These are phyloP conservation scores for Blastobotrys mokoenaii DNA, from an alignment of 805 yeast genomes.

Conservation along the genomic window DNA sequence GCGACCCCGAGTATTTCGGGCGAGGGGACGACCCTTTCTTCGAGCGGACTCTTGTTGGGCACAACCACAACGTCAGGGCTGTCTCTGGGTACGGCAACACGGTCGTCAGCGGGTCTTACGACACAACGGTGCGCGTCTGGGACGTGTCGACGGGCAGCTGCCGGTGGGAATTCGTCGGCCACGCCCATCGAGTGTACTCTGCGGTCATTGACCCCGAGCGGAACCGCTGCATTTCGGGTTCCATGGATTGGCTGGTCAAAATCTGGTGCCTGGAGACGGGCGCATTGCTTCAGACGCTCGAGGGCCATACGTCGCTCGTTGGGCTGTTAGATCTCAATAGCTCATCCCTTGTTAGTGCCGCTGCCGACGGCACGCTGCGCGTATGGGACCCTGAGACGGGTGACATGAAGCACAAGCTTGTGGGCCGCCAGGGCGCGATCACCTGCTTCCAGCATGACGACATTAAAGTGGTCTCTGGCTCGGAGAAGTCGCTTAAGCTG, in stretches of 20 bases:
- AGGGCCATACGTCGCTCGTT: slow-evolving; percentile 85
- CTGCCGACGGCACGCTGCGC: slow-evolving; percentile 87
- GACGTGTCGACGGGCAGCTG: slow-evolving; percentile 69
- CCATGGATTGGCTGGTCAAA: slow-evolving; percentile 80
- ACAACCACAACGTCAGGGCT: slow-evolving; percentile 74
- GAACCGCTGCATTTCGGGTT: slow-evolving; percentile 79
- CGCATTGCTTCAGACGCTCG: slow-evolving; percentile 54
- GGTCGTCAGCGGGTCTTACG: slow-evolving; percentile 85
- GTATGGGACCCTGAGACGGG: slow-evolving; percentile 86
- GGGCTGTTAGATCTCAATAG: slow-evolving; percentile 76
- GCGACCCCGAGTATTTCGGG: slow-evolving; percentile 23
- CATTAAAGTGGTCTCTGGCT: slow-evolving; percentile 77
- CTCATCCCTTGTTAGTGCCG: slow-evolving; percentile 79
- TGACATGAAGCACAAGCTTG: slow-evolving; percentile 55
- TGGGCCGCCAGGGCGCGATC: slow-evolving; percentile 77
- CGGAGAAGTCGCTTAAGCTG: slow-evolving; percentile 75
- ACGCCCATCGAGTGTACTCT: slow-evolving; percentile 81
- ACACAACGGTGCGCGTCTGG: slow-evolving; percentile 88
- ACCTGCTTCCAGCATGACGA: slow-evolving; percentile 91
- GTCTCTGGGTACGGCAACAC: slow-evolving; percentile 79
- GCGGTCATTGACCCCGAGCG: slow-evolving; percentile 72
- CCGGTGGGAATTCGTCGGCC: slow-evolving; percentile 68
- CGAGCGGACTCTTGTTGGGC: slow-evolving; percentile 63
- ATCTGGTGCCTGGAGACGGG: slow-evolving; percentile 87
- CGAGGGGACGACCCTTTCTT: slow-evolving; percentile 46